phyloP scores from a whole-genome alignment of 805 yeast genomes.

The Kluyveromyces aestuarii region DNA sequence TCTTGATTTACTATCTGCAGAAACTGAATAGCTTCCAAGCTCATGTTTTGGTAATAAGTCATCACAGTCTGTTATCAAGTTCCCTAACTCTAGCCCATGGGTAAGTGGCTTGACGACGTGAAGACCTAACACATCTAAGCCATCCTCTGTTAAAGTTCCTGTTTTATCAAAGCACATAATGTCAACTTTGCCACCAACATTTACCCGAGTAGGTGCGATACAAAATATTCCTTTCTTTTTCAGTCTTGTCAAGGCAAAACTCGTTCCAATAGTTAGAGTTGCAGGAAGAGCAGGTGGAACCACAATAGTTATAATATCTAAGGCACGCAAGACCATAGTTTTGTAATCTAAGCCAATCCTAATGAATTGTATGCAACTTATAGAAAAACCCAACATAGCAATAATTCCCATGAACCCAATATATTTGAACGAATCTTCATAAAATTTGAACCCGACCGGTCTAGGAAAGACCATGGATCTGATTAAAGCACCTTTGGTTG shows the following conservation, averaged over 20 bases:
- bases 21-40: constrained; percentile 23
- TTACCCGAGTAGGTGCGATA: constrained; percentile 88
- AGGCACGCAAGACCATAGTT: constrained; percentile 75
- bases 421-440: constrained; percentile 88
- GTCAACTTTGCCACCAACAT: constrained; percentile 92
- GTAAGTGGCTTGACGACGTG: constrained; percentile 26
- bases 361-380: constrained; percentile 77
- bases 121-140: constrained; percentile 77
- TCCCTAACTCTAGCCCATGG: constrained; percentile 18
- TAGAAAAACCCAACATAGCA: constrained; percentile 75
- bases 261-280: constrained; percentile 91
- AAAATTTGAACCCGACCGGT: constrained; percentile 88
- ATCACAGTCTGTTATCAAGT: constrained; percentile 15
- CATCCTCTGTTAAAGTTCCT: constrained; percentile 96
- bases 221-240: constrained; percentile 68
- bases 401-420: constrained; percentile 89
- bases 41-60: constrained; percentile 22
- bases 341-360: constrained; percentile 60
- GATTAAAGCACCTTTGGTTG: constrained; percentile 89
- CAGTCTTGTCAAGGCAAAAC: constrained; percentile 76
- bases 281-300: constrained; percentile 99
- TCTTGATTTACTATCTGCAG: constrained; percentile 21
- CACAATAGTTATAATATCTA: constrained; percentile 91
- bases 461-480: constrained; percentile 96
- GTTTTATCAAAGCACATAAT: constrained; percentile 92